phyloP scores from a whole-genome alignment of 352 stramenopile genomes.

The Globisporangium megalacanthum region DNA sequence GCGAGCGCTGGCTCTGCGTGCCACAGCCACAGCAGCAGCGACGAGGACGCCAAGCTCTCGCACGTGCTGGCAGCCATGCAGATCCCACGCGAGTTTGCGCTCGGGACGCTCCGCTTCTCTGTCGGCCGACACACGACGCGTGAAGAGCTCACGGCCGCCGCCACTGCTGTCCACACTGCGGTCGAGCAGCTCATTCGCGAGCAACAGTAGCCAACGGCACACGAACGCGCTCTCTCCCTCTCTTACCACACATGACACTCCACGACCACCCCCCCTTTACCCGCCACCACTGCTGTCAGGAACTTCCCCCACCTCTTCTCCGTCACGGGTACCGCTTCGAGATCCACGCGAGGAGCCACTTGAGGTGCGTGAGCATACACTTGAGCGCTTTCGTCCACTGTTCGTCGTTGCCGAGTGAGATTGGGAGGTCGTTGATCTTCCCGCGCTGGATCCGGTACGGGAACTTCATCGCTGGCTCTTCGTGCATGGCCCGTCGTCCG shows the following conservation, averaged over 20 bases:
- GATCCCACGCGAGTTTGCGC: constrained; percentile 81
- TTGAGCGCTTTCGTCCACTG: constrained; percentile 91
- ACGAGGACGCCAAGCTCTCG: constrained; percentile 64
- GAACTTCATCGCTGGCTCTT: constrained; percentile 86
- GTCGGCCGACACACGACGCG: constrained; percentile 88
- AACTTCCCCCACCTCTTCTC: background rate
- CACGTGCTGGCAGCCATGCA: constrained; percentile 92
- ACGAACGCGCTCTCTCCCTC: background rate
- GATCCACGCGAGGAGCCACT: constrained; percentile 92
- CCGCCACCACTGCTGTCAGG: background rate
- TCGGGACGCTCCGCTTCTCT: constrained; percentile 93
- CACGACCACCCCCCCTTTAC: background rate
- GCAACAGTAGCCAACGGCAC: background rate
- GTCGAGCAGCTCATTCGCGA: constrained; percentile 33
- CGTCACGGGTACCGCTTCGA: constrained; percentile 71
- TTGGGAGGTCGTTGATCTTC: constrained; percentile 87
- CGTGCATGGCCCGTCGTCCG: constrained; percentile 77
- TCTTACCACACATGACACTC: background rate
- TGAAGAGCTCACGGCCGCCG: constrained; percentile 83
- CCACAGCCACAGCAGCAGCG: constrained; percentile 69
- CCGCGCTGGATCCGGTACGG: constrained; percentile 88
- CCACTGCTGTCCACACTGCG: constrained; percentile 70
- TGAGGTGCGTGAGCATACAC: constrained; percentile 89
- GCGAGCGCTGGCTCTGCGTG: constrained; percentile 93
- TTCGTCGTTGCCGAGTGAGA: constrained; percentile 85